These are phyloP conservation scores for Gossypium stocksii DNA, from an alignment of 345 rosid genomes.

Conservation along the genomic window DNA sequence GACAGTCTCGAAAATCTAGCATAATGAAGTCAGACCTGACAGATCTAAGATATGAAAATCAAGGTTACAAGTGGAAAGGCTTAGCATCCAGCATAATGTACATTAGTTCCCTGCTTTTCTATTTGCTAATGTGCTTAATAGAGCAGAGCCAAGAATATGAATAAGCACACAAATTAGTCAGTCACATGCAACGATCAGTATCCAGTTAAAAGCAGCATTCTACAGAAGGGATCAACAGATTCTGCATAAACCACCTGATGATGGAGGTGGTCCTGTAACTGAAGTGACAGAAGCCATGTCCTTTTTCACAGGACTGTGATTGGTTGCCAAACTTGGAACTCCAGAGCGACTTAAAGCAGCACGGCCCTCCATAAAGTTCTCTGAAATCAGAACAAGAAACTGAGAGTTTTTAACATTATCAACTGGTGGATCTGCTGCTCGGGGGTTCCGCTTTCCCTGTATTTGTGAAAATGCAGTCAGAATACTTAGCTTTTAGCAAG, in stretches of 20 bases:
- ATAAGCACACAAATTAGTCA: constrained; percentile 14
- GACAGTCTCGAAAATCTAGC: background rate
- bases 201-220: constrained; percentile 12
- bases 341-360: constrained; percentile 78
- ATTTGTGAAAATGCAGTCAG: constrained; percentile 24
- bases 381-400: constrained; percentile 81
- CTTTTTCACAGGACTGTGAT: constrained; percentile 72
- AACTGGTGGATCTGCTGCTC: constrained; percentile 60
- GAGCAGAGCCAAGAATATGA: background rate
- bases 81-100: background rate
- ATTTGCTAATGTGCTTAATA: background rate
- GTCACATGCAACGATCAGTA: background rate
- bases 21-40: background rate
- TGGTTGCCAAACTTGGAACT: constrained; percentile 53
- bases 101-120: background rate
- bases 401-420: constrained; percentile 66
- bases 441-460: constrained; percentile 73
- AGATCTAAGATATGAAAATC: background rate
- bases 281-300: constrained; percentile 68
- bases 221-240: constrained; percentile 6
- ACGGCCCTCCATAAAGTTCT: constrained; percentile 86
- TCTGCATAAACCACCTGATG: constrained; percentile 50
- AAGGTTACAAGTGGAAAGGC: constrained; percentile 1
- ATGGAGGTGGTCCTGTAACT: constrained; percentile 58
- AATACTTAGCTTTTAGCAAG: constrained; percentile 10